Evolutionary conservation across 2,329 filamentous ascomycete species (phyloP).

Genomic region (Aspergillus chevalieri): DNA sequence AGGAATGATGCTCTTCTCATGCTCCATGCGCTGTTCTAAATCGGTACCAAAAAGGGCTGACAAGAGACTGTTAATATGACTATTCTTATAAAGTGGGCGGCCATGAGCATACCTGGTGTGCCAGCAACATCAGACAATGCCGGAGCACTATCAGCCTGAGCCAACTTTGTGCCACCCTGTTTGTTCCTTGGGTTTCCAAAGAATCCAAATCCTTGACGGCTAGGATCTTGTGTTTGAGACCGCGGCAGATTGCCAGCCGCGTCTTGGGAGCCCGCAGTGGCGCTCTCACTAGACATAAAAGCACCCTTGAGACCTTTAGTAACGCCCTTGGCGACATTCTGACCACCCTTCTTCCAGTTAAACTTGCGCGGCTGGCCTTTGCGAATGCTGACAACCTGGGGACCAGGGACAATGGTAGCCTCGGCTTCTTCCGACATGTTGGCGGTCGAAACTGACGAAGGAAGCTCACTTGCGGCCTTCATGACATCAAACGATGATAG

Average conservation of each 20-base stretch:
- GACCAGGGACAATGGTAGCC: conserved; percentile 58
- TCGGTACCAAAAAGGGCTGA: conserved; percentile 79
- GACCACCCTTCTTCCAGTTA: conserved; percentile 96
- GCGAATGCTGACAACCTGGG: conserved; percentile 91
- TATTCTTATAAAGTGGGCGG: not conserved
- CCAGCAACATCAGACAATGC: conserved; percentile 28
- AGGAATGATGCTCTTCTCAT: conserved; percentile 82
- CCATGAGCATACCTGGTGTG: conserved; percentile 30
- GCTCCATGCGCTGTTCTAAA: conserved; percentile 75
- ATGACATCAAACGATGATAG: conserved; percentile 38
- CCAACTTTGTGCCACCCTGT: conserved; percentile 34
- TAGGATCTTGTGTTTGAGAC: conserved; percentile 38
- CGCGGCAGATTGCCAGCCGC: conserved; percentile 25
- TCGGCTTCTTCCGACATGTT: conserved; percentile 59
- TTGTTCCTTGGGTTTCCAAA: conserved; percentile 52
- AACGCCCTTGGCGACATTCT: conserved; percentile 88
- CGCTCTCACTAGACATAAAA: conserved; percentile 66
- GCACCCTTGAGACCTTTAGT: conserved; percentile 91
- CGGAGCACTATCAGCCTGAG: conserved; percentile 40
- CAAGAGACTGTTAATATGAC: conserved; percentile 5
- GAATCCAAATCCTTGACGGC: conserved; percentile 63
- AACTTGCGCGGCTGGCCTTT: conserved; percentile 95
- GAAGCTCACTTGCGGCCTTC: conserved; percentile 45
- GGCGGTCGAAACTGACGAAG: conserved; percentile 52
- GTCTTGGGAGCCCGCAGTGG: conserved; percentile 22